Percentiles rank a stretch among this genome's conserved stretches.
These are phyloP conservation scores for Fusarium torulosum DNA, from an alignment of 2,329 filamentous ascomycete genomes.

Conservation along the genomic window DNA sequence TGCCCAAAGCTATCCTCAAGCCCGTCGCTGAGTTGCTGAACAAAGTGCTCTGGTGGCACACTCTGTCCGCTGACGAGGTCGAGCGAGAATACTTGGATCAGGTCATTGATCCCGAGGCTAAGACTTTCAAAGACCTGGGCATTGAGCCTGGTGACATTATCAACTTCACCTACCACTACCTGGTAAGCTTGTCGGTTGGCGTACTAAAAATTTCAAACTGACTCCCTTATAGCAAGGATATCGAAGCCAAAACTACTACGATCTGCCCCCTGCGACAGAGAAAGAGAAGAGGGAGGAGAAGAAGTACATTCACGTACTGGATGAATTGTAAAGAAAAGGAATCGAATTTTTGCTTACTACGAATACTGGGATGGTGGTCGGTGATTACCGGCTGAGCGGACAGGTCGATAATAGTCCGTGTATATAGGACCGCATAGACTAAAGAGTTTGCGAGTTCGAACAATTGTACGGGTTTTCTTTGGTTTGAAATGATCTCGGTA, in stretches of 20 bases:
- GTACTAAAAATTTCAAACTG: neutral
- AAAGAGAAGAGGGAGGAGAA: slow-evolving; percentile 94
- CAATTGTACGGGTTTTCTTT: slow-evolving; percentile 51
- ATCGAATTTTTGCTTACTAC: slow-evolving; percentile 25
- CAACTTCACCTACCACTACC: slow-evolving; percentile 91
- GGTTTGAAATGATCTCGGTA: slow-evolving; percentile 30
- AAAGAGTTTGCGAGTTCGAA: slow-evolving; percentile 47
- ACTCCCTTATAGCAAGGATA: slow-evolving; percentile 78
- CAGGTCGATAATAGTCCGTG: slow-evolving; percentile 42
- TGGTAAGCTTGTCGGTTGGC: slow-evolving; percentile 70
- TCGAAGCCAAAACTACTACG: slow-evolving; percentile 89
- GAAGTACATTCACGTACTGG: slow-evolving; percentile 95
- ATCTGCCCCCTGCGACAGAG: slow-evolving; percentile 93
- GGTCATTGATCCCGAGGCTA: slow-evolving; percentile 87
- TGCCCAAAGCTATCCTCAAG: slow-evolving; percentile 85
- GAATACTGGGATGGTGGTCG: slow-evolving; percentile 36
- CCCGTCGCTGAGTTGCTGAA: slow-evolving; percentile 81
- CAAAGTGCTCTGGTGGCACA: slow-evolving; percentile 88
- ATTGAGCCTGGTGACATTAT: slow-evolving; percentile 90
- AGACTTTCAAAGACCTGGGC: slow-evolving; percentile 94
- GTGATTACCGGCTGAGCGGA: slow-evolving; percentile 34
- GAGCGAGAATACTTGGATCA: slow-evolving; percentile 96
- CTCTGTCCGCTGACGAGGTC: slow-evolving; percentile 84
- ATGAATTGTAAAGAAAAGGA: slow-evolving; percentile 75
- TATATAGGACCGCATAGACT: slow-evolving; percentile 53